phyloP scores from a whole-genome alignment of 148 eudicot species.

The Fagopyrum homotropicum region DNA sequence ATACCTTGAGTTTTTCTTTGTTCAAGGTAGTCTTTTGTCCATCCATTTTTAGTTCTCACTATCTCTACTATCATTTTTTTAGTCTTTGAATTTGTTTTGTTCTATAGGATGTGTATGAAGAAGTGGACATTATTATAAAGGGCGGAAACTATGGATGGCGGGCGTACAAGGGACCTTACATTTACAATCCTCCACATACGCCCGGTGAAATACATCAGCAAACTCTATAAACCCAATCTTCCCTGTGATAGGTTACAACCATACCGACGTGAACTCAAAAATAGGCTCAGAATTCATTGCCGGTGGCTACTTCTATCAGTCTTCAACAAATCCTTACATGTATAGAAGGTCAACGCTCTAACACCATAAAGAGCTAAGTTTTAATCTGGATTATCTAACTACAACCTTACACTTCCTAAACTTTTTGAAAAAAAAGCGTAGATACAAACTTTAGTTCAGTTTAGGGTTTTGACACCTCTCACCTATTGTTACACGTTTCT shows the following conservation, averaged over 20 bases:
- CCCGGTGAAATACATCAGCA: slow-evolving; percentile 64
- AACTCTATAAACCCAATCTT: slow-evolving; percentile 44
- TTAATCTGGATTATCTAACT: neutral
- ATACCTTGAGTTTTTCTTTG: too few species aligned
- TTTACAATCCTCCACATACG: slow-evolving; percentile 38
- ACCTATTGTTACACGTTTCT: too few species aligned
- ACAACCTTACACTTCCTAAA: too few species aligned
- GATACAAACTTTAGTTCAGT: too few species aligned
- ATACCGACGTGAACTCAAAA: slow-evolving; percentile 51
- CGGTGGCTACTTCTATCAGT: slow-evolving; percentile 77
- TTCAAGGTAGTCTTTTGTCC: too few species aligned
- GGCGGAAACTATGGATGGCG: slow-evolving; percentile 90
- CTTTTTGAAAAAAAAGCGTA: too few species aligned
- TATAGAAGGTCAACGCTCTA: slow-evolving; percentile 48
- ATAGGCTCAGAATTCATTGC: slow-evolving; percentile 74
- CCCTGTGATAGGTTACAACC: slow-evolving; percentile 85
- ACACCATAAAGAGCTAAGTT: neutral
- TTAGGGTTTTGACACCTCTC: too few species aligned
- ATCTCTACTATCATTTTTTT: neutral
- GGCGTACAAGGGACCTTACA: slow-evolving; percentile 46
- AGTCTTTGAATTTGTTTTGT: neutral
- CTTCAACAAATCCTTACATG: slow-evolving; percentile 72
- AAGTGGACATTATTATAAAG: slow-evolving; percentile 65
- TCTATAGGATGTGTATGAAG: slow-evolving; percentile 52
- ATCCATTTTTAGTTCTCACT: neutral